A percentile compares a stretch with the other conserved stretches of the same genome.
These are phyloP conservation scores for Auricularia sp. DNA, from an alignment of 768 basidiomycete genomes.

Conservation along the genomic window DNA sequence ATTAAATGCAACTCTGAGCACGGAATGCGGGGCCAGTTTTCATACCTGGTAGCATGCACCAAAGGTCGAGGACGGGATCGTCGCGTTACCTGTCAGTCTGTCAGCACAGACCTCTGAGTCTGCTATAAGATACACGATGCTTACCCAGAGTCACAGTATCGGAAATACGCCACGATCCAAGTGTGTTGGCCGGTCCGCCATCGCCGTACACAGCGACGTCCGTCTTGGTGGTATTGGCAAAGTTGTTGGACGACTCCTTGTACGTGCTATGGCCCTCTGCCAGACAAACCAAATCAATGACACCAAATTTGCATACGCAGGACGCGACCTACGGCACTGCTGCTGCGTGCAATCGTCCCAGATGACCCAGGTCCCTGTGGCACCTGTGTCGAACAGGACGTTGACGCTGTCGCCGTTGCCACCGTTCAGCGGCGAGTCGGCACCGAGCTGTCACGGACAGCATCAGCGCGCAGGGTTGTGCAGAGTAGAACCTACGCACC, in stretches of 20 bases:
- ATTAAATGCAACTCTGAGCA: not conserved
- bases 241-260: not conserved
- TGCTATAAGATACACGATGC: not conserved
- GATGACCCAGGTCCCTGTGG: constrained; percentile 3
- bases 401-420: not conserved
- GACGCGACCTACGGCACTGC: too few relatives aligned
- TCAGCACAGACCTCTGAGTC: too few relatives aligned
- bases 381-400: not conserved
- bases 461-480: not conserved
- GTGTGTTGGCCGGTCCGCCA: not conserved
- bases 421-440: not conserved
- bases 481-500: not conserved
- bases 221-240: not conserved
- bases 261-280: not conserved
- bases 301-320: too few relatives aligned
- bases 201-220: constrained; percentile 1
- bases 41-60: constrained; percentile 1
- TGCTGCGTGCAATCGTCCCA: constrained; percentile 1
- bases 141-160: constrained; percentile 5
- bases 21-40: not conserved
- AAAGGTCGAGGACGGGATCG: constrained; percentile 2
- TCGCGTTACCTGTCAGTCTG: not conserved
- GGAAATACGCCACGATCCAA: constrained; percentile 1
- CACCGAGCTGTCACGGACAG: not conserved
- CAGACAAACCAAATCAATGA: too few relatives aligned